phyloP scores from a whole-genome alignment of 2,329 filamentous ascomycete species.

The Stenocarpella maydis region DNA sequence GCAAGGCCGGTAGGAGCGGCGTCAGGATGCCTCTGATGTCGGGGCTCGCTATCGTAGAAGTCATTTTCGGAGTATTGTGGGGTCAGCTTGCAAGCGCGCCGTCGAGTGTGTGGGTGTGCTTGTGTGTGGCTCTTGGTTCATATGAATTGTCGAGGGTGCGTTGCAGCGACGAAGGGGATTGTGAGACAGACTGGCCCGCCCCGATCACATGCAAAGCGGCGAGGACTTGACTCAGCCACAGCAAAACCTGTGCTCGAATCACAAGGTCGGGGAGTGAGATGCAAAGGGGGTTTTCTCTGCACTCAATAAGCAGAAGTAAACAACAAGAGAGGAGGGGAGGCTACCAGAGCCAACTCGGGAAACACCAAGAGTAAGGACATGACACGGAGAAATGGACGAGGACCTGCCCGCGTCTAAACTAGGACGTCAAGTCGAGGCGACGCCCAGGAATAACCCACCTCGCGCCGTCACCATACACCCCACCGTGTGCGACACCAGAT shows the following conservation, averaged over 20 bases:
- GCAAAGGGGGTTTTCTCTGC: not conserved
- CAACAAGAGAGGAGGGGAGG: not conserved
- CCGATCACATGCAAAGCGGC: constrained; percentile 31
- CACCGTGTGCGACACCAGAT: constrained; percentile 14
- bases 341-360: not conserved
- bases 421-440: not conserved
- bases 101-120: no score
- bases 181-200: constrained; percentile 12
- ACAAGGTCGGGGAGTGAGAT: not conserved
- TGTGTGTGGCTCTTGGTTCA: not conserved
- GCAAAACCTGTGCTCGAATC: not conserved
- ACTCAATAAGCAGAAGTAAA: not conserved
- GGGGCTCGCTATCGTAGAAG: constrained; percentile 50
- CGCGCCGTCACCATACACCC: not conserved
- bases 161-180: constrained; percentile 5
- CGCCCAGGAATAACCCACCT: not conserved
- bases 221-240: not conserved
- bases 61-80: constrained; percentile 38
- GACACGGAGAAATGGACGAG: constrained; percentile 32
- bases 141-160: not conserved
- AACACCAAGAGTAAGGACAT: constrained; percentile 9
- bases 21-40: constrained; percentile 59
- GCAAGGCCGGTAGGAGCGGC: constrained; percentile 67
- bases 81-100: not conserved
- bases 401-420: not conserved